Base-by-base conservation (phyloP, 2,329 filamentous ascomycete genomes). In the Colletotrichum euphorbiae region DNA sequence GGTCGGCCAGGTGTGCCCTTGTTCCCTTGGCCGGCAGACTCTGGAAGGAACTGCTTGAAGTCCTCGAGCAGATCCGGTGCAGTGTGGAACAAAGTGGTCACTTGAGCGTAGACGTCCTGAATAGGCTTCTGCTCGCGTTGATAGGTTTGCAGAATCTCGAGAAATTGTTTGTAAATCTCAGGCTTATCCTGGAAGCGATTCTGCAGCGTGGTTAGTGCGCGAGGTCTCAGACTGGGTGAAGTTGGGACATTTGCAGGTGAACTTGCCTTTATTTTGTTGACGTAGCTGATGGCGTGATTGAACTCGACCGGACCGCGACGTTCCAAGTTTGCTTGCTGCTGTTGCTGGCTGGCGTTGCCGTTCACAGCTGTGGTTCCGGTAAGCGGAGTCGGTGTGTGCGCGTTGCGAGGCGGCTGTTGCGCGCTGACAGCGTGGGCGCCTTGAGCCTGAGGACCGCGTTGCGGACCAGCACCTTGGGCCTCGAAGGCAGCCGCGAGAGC, bases 131-230 rank as follows among this genome's bases (percentile, higher is more conserved):
- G 97, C 78, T 99, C 96, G 65, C 96, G 89, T 79, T 99, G 96
- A 75, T 99, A 99, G 2, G 96, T 99, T 80, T 99, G 96, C 51
- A 99, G 83, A 55, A 99, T 99, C 78, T 99, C 96, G 33, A 99
- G 86, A 76, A 99, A 99, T 77, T 99, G 95, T 79, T 99, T 99
- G 83, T 99, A 99, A 70, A 99, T 98, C 78, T 99, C 96, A 6
- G 96, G 96, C 72, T 97, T 94, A 75, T 94, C 91, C 74, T 97
- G 91, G 80, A 98, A 99, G 50, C 96, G 95, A 77, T 98, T 99
- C 93, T 97, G 71, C 58, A 57, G 66, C 48, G 38, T 61, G 50
- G 69, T 67, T 58, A 71, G 69, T 50, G 64, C 48, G 54, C 67
- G 48, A 68, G 59, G 36, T 8, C 55, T 57, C 48, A 38, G 55